Conservation (phyloP, 1,139 yeast species). For the Hansenula anomala region DNA sequence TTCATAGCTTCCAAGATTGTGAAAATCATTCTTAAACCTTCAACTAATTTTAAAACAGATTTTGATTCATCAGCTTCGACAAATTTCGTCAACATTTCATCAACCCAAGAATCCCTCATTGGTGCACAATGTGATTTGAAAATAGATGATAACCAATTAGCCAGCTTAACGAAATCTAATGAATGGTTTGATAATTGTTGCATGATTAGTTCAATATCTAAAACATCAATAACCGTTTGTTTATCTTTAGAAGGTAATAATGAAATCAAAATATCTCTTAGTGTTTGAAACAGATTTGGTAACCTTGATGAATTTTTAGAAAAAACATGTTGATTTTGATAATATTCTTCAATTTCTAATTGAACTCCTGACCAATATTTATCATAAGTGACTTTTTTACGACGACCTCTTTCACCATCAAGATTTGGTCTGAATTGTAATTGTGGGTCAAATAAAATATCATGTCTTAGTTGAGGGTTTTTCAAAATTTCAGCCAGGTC, state of each 20-base stretch:
- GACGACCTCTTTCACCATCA: constrained; percentile 84
- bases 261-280: constrained; percentile 70
- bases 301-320: constrained; percentile 42
- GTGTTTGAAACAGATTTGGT: constrained; percentile 67
- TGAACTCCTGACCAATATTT: constrained; percentile 75
- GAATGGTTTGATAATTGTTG: constrained; percentile 71
- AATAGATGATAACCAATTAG: constrained; percentile 66
- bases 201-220: constrained; percentile 72
- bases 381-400: constrained; percentile 72
- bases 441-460: constrained; percentile 87
- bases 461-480: constrained; percentile 91
- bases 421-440: constrained; percentile 88
- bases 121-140: constrained; percentile 91
- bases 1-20: constrained; percentile 95
- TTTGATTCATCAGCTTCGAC: constrained; percentile 52
- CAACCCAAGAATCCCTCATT: constrained; percentile 89
- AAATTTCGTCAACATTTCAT: constrained; percentile 72
- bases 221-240: constrained; percentile 59
- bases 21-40: constrained; percentile 74
- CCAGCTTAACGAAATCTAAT: constrained; percentile 62
- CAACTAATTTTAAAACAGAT: constrained; percentile 56
- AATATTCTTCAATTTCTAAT: constrained; percentile 20
- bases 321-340: constrained; percentile 24
- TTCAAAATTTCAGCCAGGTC: constrained; percentile 85
- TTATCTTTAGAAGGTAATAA: constrained; percentile 79